A percentile compares a stretch with the other conserved stretches of the same genome.
These are phyloP conservation scores for Elongisporangium undulatum DNA, from an alignment of 352 stramenopile genomes.

Conservation along the genomic window DNA sequence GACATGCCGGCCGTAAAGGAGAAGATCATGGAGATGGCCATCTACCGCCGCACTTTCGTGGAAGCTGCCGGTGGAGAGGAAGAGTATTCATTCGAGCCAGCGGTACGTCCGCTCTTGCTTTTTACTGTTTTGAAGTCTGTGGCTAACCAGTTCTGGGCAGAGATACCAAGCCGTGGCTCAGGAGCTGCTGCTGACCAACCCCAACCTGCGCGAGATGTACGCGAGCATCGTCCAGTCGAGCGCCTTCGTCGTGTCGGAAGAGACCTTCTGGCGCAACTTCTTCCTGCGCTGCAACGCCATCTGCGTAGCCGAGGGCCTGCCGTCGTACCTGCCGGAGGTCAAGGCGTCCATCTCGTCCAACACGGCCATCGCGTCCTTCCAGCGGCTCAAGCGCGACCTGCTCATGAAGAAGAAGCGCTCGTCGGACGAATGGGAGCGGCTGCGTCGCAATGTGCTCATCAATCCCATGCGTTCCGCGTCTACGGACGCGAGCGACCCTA, in stretches of 20 bases:
- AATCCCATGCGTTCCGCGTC: conserved; percentile 16
- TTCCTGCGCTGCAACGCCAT: conserved; percentile 66
- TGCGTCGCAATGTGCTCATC: conserved; percentile 24
- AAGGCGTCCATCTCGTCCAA: conserved; percentile 19
- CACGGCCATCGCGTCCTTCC: conserved; percentile 34
- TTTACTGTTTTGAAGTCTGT: background rate
- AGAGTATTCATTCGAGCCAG: conserved; percentile 55
- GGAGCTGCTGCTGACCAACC: conserved; percentile 48
- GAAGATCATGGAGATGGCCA: conserved; percentile 54
- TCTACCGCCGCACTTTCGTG: conserved; percentile 60
- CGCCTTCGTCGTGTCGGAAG: conserved; percentile 36
- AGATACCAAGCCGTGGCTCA: conserved; percentile 40
- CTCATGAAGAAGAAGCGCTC: conserved; percentile 39
- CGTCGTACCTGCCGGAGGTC: conserved; percentile 48
- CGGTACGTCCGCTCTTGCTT: conserved; percentile 10
- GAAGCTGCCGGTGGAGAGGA: conserved; percentile 54
- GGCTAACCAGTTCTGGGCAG: conserved; percentile 1
- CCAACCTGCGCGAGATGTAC: conserved; percentile 60
- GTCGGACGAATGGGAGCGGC: conserved; percentile 23
- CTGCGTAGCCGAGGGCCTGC: conserved; percentile 23
- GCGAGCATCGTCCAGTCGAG: conserved; percentile 32
- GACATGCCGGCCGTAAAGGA: conserved; percentile 36
- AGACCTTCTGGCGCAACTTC: conserved; percentile 68
- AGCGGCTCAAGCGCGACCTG: conserved; percentile 43
- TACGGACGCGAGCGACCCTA: conserved; percentile 23